Evolutionary conservation across 495 filamentous ascomycete genomes (phyloP).

Genomic region (Aspergillus incahuasiensis): DNA sequence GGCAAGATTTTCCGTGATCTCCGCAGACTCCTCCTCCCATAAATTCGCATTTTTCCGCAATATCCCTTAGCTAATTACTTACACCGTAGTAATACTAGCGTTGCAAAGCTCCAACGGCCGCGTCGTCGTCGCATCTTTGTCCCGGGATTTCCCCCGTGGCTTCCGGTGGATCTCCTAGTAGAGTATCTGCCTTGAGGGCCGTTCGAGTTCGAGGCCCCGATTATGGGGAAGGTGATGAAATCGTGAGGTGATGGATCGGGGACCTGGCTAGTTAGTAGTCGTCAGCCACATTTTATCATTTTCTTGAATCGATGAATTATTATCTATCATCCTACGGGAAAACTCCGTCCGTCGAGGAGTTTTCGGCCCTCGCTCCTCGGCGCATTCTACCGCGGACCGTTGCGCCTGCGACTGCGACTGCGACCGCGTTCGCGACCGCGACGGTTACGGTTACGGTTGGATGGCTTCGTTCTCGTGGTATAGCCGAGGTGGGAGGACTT

Average conservation of each 20-base stretch:
- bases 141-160: neutral
- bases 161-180: too few relatives aligned
- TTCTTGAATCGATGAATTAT: too few relatives aligned
- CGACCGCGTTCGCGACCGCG: too few relatives aligned
- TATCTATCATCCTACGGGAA: too few relatives aligned
- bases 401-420: too few relatives aligned
- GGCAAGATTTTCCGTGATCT: neutral
- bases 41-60: neutral
- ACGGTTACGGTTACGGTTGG: neutral
- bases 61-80: neutral
- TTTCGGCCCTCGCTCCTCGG: neutral
- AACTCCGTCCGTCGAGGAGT: neutral
- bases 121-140: slow-evolving; percentile 3
- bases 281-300: too few relatives aligned
- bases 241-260: neutral
- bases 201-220: neutral
- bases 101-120: neutral
- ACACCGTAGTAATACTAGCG: too few relatives aligned
- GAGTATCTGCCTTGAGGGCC: too few relatives aligned
- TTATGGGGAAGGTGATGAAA: neutral
- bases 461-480: neutral
- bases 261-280: too few relatives aligned
- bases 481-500: neutral
- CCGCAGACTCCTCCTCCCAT: neutral
- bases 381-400: neutral